A percentile compares a stretch with the other conserved stretches of the same genome.
These are phyloP conservation scores for Rosa persica DNA, from an alignment of 306 rosid species.

Conservation along the genomic window DNA sequence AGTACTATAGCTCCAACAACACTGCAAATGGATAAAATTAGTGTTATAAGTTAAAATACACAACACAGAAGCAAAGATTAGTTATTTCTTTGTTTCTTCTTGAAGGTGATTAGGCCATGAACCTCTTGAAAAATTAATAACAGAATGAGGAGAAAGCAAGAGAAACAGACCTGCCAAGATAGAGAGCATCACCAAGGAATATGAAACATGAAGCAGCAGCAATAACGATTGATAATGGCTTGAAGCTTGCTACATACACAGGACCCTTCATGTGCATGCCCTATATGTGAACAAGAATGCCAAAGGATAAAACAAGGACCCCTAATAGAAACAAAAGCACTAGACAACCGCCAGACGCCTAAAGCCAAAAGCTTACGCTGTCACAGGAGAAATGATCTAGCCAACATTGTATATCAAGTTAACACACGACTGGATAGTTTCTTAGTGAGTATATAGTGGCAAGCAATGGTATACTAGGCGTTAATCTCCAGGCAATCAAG, in stretches of 20 bases:
- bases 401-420: too few species aligned
- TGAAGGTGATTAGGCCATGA: background rate
- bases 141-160: background rate
- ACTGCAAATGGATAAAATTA: constrained; percentile 27
- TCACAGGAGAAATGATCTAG: too few species aligned
- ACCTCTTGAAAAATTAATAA: background rate
- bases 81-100: background rate
- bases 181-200: constrained; percentile 53
- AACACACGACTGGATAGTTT: background rate
- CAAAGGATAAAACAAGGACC: constrained; percentile 25
- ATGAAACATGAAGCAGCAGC: constrained; percentile 44
- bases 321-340: constrained; percentile 14
- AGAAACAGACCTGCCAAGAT: constrained; percentile 41
- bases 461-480: constrained; percentile 39
- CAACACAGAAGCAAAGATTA: too few species aligned
- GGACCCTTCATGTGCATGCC: constrained; percentile 58
- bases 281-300: constrained; percentile 50
- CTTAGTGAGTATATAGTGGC: constrained; percentile 51
- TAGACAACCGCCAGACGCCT: too few species aligned
- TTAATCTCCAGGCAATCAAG: constrained; percentile 45
- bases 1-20: constrained; percentile 50
- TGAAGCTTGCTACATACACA: constrained; percentile 44
- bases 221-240: constrained; percentile 55
- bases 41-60: too few species aligned
- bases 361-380: too few species aligned